Base-by-base conservation (phyloP, 257 asterid species). In the Nicotiana otophora region DNA sequence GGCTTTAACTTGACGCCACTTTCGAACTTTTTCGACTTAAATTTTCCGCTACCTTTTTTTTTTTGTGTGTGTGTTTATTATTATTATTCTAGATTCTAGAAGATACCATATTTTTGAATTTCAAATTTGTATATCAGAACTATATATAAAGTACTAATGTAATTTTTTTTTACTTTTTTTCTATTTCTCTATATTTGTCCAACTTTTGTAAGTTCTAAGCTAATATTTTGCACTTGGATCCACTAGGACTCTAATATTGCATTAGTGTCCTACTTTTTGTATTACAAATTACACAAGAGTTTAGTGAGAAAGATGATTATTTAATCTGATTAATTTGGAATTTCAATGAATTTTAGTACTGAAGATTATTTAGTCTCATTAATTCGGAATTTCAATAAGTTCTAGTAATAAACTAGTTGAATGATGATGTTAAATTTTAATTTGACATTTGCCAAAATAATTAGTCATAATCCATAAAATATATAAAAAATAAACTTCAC, bases 1-100 rank as follows among this genome's bases (percentile, higher is more conserved):
- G 28, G 84, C 84, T 84, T 84, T 55, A 81, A 81, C 42, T 78
- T 48, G 80, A 84, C 84, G 84, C 84, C 74, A 84, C 80, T 70
- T 20, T 55, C 9, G n/a, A 55, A 10, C 17, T 69, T 69, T 36
- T 36, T 68, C n/a, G 7, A 42, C 55, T 70, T 70, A 11, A 5
- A 10, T 70, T 70, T 70, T 28, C 70, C 42, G 70, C 70, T 14
- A 64, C 33, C 28, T 7, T 15, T 31, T 53, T n/a, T 17, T n/a
- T 33, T 33, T 16, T 17, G 19, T 14, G 16, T 60, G 33, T 66
- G 17, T 17, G 19, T 14, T 26, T 33, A 17, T 60, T 80, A 80
- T 28, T 82, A 72, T n/a, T n/a, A n/a, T n/a, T n/a, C n/a, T n/a
- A n/a, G n/a, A n/a, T 78, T 83, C 69, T 77, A 77, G 77, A 74